Conservation (phyloP, 495 filamentous ascomycete species). For the Xylaria sp. region DNA sequence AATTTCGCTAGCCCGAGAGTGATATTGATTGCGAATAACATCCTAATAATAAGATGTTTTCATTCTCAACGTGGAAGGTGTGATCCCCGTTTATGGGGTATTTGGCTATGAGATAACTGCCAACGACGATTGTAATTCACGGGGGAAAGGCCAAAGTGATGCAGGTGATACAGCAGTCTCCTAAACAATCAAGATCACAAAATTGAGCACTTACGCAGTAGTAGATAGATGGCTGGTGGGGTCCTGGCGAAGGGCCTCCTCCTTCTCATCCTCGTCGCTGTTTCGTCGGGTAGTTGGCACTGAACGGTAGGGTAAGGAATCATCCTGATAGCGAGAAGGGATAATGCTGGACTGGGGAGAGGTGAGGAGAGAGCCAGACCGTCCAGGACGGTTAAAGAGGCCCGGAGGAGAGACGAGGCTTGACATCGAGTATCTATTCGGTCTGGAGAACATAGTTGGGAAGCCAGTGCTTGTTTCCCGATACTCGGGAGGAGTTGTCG, state of each 20-base stretch:
- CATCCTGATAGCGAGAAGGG: conserved; percentile 59
- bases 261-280: conserved; percentile 79
- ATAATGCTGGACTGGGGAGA: conserved; percentile 62
- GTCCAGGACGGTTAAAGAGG: conserved; percentile 73
- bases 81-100: not conserved
- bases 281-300: conserved; percentile 86
- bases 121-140: not conserved
- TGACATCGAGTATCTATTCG: conserved; percentile 82
- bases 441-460: conserved; percentile 74
- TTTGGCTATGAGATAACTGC: not conserved
- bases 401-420: conserved; percentile 81
- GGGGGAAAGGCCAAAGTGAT: not conserved
- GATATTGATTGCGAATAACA: conserved; percentile 5
- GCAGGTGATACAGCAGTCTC: conserved; percentile 11
- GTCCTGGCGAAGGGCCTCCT: conserved; percentile 67
- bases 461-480: conserved; percentile 71
- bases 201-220: conserved; percentile 63
- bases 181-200: conserved; percentile 13
- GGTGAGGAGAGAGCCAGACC: conserved; percentile 75
- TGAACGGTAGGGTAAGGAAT: conserved; percentile 75
- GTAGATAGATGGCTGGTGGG: conserved; percentile 71
- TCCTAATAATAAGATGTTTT: not conserved
- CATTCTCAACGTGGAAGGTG: not conserved
- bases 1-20: not conserved
- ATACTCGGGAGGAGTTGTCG: conserved; percentile 95